Percentiles rank a stretch among this genome's conserved stretches.
phyloP scores from a whole-genome alignment of 768 basidiomycete genomes.

The Epithele typhae region DNA sequence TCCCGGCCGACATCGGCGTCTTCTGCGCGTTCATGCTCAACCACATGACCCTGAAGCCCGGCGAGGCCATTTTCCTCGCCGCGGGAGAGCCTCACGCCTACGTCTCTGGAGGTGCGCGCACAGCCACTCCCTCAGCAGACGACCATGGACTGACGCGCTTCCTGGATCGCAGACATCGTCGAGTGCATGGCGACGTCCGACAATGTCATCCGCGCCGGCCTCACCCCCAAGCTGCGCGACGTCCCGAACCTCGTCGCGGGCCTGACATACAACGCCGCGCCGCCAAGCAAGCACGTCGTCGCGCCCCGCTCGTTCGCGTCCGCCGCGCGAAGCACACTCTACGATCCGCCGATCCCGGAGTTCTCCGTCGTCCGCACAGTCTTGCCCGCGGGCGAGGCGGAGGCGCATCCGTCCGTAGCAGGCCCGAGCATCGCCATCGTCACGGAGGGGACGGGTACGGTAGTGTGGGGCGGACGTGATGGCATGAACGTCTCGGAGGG shows the following conservation, averaged over 20 bases:
- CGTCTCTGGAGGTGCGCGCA: constrained; percentile 74
- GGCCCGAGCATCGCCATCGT: constrained; percentile 87
- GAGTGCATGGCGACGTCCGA: constrained; percentile 99
- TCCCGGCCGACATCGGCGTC: constrained; percentile 89
- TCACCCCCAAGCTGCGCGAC: constrained; percentile 95
- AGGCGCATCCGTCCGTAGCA: constrained; percentile 56
- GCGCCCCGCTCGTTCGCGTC: constrained; percentile 45
- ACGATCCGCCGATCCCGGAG: constrained; percentile 91
- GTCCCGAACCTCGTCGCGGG: constrained; percentile 84
- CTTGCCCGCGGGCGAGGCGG: constrained; percentile 40
- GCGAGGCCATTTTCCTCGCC: constrained; percentile 91
- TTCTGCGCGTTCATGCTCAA: constrained; percentile 91
- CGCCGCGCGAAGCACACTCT: constrained; percentile 44
- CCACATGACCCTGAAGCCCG: constrained; percentile 70
- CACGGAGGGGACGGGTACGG: constrained; percentile 58
- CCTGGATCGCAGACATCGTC: constrained; percentile 69
- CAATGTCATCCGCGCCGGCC: constrained; percentile 97
- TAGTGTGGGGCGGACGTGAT: constrained; percentile 43
- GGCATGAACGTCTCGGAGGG: constrained; percentile 50
- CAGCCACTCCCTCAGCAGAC: not conserved
- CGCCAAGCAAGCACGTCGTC: constrained; percentile 67
- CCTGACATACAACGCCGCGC: constrained; percentile 78
- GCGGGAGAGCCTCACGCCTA: constrained; percentile 98
- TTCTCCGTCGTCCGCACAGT: constrained; percentile 78
- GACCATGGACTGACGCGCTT: not conserved